These are phyloP conservation scores for Coniochaeta ligniaria DNA, from an alignment of 2,329 filamentous ascomycete genomes.

Conservation along the genomic window DNA sequence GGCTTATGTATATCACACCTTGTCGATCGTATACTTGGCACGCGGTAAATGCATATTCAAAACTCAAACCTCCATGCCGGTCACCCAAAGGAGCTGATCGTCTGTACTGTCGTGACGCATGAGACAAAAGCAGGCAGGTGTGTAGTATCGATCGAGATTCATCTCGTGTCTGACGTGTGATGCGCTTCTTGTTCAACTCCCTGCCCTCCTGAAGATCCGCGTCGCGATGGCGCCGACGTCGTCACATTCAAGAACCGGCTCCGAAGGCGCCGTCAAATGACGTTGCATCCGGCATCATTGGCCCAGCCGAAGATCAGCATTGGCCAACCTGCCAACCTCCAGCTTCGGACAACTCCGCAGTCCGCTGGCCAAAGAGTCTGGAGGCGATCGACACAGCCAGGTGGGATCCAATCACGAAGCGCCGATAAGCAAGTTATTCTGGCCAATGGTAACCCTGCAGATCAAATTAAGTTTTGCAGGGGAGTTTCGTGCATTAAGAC, in stretches of 20 bases:
- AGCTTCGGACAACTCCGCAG: background rate
- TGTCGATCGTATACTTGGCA: background rate
- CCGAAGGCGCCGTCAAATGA: background rate
- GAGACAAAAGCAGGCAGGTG: background rate
- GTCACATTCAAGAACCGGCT: background rate
- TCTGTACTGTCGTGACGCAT: background rate
- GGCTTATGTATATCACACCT: background rate
- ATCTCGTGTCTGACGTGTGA: background rate
- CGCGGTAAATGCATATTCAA: background rate
- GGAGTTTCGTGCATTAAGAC: background rate
- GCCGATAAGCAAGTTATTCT: background rate
- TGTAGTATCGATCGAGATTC: background rate
- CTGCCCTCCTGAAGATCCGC: background rate
- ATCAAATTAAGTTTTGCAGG: background rate
- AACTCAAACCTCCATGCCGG: background rate
- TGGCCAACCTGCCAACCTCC: background rate
- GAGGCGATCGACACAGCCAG: background rate
- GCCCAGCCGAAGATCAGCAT: background rate
- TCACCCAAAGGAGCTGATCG: background rate
- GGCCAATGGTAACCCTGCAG: background rate
- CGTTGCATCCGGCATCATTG: background rate
- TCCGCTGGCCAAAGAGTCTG: background rate
- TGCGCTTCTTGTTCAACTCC: background rate
- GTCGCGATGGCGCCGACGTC: background rate
- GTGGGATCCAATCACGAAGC: background rate